Evolutionary conservation across 2,329 filamentous ascomycete species (phyloP).

Genomic region (Aureobasidium uvarum): DNA sequence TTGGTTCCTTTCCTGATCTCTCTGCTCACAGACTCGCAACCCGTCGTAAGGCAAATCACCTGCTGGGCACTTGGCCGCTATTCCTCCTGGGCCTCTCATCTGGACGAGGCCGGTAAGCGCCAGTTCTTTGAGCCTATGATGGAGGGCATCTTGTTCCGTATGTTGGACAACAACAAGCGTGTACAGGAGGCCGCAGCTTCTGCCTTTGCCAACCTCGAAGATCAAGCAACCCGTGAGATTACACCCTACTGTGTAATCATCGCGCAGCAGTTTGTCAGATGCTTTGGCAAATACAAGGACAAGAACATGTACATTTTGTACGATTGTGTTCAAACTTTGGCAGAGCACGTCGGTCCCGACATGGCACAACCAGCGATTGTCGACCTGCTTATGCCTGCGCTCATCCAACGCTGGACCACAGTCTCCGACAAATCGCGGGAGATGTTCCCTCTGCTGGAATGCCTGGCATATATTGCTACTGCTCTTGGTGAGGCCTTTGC

Average conservation of each 20-base stretch:
- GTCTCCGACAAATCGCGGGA: constrained; percentile 87
- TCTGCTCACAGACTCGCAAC: constrained; percentile 78
- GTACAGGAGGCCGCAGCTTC: constrained; percentile 96
- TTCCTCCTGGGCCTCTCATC: constrained; percentile 82
- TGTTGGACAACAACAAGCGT: constrained; percentile 97
- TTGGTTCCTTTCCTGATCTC: constrained; percentile 87
- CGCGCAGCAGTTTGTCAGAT: constrained; percentile 84
- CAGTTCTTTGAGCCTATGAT: constrained; percentile 93
- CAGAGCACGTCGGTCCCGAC: constrained; percentile 81
- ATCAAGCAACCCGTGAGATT: constrained; percentile 79
- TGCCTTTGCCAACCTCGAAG: constrained; percentile 92
- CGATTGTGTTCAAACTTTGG: constrained; percentile 95
- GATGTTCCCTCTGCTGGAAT: constrained; percentile 93
- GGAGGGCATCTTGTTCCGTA: constrained; percentile 89
- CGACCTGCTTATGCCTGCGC: constrained; percentile 83
- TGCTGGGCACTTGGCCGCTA: constrained; percentile 97
- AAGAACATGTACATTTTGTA: constrained; percentile 99
- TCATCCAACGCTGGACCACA: constrained; percentile 83
- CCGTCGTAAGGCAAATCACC: constrained; percentile 92
- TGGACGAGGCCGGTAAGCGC: constrained; percentile 66
- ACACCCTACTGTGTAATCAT: constrained; percentile 87
- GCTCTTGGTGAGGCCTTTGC: constrained; percentile 80
- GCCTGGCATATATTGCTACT: constrained; percentile 87
- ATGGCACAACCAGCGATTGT: constrained; percentile 80
- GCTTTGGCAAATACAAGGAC: constrained; percentile 95